Conservation (phyloP, 2,329 filamentous ascomycete species). For the Ceratocystis diversiconidia region DNA sequence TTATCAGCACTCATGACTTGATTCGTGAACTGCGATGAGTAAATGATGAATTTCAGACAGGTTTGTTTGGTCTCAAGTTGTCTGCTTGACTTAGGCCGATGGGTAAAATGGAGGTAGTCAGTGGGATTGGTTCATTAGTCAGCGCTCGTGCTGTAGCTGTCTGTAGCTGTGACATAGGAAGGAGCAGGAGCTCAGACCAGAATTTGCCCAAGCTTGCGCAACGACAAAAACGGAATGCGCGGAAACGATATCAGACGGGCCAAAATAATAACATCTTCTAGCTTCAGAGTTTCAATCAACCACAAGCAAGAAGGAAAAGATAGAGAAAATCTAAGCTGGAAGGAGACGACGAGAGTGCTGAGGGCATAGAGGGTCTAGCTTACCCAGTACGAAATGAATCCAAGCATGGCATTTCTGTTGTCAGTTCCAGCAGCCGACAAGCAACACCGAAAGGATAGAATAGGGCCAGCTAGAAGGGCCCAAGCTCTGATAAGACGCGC, state of each 20-base stretch:
- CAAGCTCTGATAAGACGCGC: not conserved
- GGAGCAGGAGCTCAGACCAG: conserved; percentile 1
- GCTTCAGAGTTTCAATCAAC: too few relatives aligned
- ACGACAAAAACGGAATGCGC: not conserved
- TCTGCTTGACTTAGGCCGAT: not conserved
- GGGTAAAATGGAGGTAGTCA: not conserved
- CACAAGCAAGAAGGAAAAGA: not conserved
- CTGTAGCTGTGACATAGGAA: not conserved
- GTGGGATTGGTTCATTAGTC: not conserved
- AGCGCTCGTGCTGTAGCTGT: not conserved
- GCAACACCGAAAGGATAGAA: not conserved
- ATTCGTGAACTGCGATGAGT: not conserved
- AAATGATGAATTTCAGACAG: not conserved
- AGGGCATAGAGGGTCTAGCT: not conserved
- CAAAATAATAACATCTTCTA: not conserved
- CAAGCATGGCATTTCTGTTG: conserved; percentile 8
- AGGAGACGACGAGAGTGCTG: not conserved
- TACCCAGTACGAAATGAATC: conserved; percentile 18
- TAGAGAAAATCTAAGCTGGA: not conserved
- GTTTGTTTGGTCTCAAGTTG: too few relatives aligned
- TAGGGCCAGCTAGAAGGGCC: not conserved
- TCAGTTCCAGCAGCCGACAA: not conserved
- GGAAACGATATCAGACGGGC: not conserved
- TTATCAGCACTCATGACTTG: not conserved
- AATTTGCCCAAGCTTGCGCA: not conserved